Evolutionary conservation across 306 rosid genomes (phyloP).

Genomic region (Casuarina cunninghamiana): DNA sequence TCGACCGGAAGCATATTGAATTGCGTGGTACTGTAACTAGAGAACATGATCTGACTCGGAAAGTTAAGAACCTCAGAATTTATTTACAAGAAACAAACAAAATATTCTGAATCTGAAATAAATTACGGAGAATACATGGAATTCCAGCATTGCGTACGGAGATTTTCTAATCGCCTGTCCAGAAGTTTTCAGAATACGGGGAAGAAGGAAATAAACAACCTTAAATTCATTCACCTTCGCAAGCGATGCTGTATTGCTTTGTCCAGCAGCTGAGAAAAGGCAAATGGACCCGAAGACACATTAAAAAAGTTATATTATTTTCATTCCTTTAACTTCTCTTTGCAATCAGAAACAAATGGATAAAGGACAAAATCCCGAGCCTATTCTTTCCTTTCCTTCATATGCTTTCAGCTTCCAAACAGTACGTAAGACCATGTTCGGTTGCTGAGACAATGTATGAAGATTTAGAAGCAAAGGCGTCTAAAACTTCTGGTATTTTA

Average conservation of each 20-base stretch:
- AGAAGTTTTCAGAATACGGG: not conserved
- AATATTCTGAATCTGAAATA: constrained; percentile 25
- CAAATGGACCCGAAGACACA: constrained; percentile 1
- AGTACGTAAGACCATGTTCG: constrained; percentile 8
- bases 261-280: constrained; percentile 23
- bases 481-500: not conserved
- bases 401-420: constrained; percentile 4
- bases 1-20: constrained; percentile 42
- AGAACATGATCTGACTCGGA: constrained; percentile 69
- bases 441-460: constrained; percentile 15
- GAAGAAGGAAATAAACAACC: not conserved
- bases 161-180: not conserved
- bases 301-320: not conserved
- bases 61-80: constrained; percentile 59
- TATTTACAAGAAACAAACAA: constrained; percentile 33
- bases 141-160: constrained; percentile 35
- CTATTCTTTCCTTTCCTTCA: constrained; percentile 5
- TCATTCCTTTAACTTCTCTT: not conserved
- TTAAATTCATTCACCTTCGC: not conserved
- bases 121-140: constrained; percentile 35
- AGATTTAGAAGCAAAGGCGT: not conserved
- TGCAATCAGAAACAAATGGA: constrained; percentile 4
- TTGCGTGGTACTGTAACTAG: constrained; percentile 38
- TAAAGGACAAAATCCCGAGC: not conserved
- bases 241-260: constrained; percentile 12